phyloP scores from a whole-genome alignment of 169 alveolate species.

The Plasmodium yoelii region DNA sequence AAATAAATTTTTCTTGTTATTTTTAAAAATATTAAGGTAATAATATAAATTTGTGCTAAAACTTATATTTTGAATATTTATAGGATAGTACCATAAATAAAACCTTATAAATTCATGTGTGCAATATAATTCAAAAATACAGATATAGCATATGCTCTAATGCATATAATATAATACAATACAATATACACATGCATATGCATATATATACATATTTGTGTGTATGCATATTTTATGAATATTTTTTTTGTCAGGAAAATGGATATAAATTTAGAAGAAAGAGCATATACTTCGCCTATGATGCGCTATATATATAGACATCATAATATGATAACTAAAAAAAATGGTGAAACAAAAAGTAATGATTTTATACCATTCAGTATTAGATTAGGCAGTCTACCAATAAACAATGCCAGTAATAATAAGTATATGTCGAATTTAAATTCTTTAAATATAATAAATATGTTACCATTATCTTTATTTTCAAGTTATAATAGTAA shows the following conservation, averaged over 20 bases:
- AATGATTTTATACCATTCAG: slow-evolving; percentile 46
- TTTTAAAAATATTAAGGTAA: no score
- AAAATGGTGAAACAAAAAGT: slow-evolving; percentile 6
- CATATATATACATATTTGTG: neutral
- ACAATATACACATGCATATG: neutral
- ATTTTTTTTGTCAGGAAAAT: slow-evolving; percentile 13
- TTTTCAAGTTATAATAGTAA: slow-evolving; percentile 73
- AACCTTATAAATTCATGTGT: no score
- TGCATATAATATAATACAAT: neutral
- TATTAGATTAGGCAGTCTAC: slow-evolving; percentile 55
- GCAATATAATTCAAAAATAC: no score
- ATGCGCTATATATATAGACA: slow-evolving; percentile 51
- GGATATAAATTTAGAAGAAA: slow-evolving; percentile 62
- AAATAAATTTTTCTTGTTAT: no score
- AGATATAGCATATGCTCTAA: no score
- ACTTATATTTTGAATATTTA: no score
- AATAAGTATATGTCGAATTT: slow-evolving; percentile 67
- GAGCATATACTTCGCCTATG: slow-evolving; percentile 74
- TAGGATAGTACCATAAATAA: no score
- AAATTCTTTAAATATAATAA: slow-evolving; percentile 57
- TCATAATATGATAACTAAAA: slow-evolving; percentile 7
- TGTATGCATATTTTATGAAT: neutral
- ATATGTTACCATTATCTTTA: slow-evolving; percentile 58
- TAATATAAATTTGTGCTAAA: no score
- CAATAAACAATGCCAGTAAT: slow-evolving; percentile 60